Base-by-base conservation (phyloP, 1,284 basidiomycete species). In the Trametes pubescens region DNA sequence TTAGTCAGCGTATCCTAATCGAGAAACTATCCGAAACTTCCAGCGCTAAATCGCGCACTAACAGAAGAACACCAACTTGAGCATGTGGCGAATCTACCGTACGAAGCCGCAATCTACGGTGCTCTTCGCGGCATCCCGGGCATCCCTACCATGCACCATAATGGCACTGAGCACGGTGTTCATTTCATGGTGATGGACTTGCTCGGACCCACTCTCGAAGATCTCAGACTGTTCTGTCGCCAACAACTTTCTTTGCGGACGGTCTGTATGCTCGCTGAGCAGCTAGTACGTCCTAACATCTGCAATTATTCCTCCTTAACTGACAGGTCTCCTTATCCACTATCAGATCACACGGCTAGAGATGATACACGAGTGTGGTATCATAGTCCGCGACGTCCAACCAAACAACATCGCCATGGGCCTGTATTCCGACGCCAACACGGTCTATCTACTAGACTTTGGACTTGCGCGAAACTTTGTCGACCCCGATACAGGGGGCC, bases 311-410 rank as follows among this genome's bases (percentile, higher is more conserved):
- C 21, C 6, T 8, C 43, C 21, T 6, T 8, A 16, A 7, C 21
- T 18, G 16, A 16, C 43, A 8, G 8, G 5, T 6, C 14, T 7
- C 14, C 43, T 44, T n/a, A n/a, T n/a, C n/a, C n/a, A n/a, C 21
- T 44, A 16, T 44, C 43, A 44, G 43, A 16, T 44, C 16, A 44
- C 43, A 44, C 5, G 16, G 18, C 14, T 44, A 6, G 43, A 44
- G 43, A 21, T 6, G 8, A 18, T 44, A 16, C 43, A 69, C 55
- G 54, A 51, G 9, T 49, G 63, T 8, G 65, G 67, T 6, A 55
- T 69, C n/a, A 56, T 69, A 18, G n/a, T 58, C 6, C 65, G 67
- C 32, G 67, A 69, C 56, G 53, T 69, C 29, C 65, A 67, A 53
- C 67, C 67, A 7, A 14, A 59, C 6, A 69, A 69, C 46, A 65